Percentiles rank a stretch among this genome's conserved stretches.
Evolutionary conservation across 768 basidiomycete genomes (phyloP).

Genomic region (Termitomyces sp.): DNA sequence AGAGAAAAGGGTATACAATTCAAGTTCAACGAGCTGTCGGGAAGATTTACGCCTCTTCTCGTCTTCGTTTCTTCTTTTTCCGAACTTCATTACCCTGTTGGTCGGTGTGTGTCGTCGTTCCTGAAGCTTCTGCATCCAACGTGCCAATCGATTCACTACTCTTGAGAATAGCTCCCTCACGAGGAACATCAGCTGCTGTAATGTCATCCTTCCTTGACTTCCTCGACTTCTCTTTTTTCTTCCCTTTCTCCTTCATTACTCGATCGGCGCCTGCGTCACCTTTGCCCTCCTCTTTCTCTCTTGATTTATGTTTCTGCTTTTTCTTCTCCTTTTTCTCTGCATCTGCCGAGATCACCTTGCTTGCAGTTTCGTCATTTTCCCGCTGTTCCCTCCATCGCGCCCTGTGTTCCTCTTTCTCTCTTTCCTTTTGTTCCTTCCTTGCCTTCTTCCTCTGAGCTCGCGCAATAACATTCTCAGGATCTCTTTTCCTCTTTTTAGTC

Average conservation of each 20-base stretch:
- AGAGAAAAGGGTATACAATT: neutral
- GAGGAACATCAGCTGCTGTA: neutral
- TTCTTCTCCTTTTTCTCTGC: slow-evolving; percentile 7
- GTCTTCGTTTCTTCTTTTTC: slow-evolving; percentile 14
- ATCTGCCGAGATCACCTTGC: neutral
- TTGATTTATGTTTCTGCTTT: slow-evolving; percentile 11
- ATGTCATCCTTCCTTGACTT: neutral
- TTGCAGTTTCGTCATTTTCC: neutral
- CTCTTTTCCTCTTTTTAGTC: slow-evolving; percentile 11
- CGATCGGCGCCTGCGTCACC: neutral
- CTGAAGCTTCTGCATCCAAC: neutral
- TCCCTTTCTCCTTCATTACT: neutral
- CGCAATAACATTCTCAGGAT: slow-evolving; percentile 5
- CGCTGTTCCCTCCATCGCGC: slow-evolving; percentile 9
- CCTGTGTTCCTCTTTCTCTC: slow-evolving; percentile 17
- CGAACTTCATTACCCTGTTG: neutral
- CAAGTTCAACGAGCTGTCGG: neutral
- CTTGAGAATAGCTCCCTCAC: neutral
- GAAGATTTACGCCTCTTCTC: neutral
- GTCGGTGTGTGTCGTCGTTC: neutral
- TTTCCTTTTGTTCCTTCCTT: slow-evolving; percentile 14
- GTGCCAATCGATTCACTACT: neutral
- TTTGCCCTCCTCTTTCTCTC: slow-evolving; percentile 1
- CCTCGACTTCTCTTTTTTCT: slow-evolving; percentile 3
- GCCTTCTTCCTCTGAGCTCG: slow-evolving; percentile 4